Conservation (phyloP, 2,329 filamentous ascomycete genomes). For the Fusarium zealandicum region DNA sequence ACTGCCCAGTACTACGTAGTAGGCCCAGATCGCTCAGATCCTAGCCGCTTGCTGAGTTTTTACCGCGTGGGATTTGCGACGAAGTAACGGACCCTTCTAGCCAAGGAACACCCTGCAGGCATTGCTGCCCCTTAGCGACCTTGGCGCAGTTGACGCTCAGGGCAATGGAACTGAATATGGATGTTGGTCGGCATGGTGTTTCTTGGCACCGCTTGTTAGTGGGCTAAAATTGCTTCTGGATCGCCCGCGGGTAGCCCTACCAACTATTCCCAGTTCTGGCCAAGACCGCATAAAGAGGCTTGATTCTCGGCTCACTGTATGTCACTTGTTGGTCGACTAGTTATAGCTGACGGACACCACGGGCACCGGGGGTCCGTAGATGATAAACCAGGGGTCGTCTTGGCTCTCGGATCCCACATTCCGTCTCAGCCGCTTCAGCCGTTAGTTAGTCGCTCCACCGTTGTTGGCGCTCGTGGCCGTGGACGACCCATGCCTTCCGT, state of each 20-base stretch:
- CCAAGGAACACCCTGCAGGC: constrained; percentile 11
- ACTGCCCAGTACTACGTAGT: too few species aligned
- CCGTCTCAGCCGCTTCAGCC: constrained; percentile 15
- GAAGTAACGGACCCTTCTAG: too few species aligned
- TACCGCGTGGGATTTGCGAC: too few species aligned
- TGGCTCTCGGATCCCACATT: background rate
- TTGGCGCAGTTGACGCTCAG: too few species aligned
- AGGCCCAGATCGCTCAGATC: too few species aligned
- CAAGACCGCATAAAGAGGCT: constrained; percentile 26
- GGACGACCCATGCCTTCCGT: too few species aligned
- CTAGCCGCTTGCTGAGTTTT: too few species aligned
- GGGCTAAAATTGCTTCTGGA: constrained; percentile 1
- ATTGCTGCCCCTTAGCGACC: background rate
- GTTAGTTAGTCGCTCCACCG: constrained; percentile 21
- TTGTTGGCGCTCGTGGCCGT: background rate
- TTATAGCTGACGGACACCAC: constrained; percentile 15
- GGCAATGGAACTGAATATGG: too few species aligned
- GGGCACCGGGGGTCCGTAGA: constrained; percentile 7
- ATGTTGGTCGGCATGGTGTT: too few species aligned
- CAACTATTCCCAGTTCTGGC: constrained; percentile 19
- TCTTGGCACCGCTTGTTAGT: background rate
- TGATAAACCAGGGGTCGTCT: constrained; percentile 9
- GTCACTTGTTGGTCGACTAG: background rate
- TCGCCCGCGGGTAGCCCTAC: constrained; percentile 10
- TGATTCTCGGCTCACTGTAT: constrained; percentile 18